A percentile compares a stretch with the other conserved stretches of the same genome.
phyloP scores from a whole-genome alignment of 169 alveolate species.

The Plasmodium ovale region DNA sequence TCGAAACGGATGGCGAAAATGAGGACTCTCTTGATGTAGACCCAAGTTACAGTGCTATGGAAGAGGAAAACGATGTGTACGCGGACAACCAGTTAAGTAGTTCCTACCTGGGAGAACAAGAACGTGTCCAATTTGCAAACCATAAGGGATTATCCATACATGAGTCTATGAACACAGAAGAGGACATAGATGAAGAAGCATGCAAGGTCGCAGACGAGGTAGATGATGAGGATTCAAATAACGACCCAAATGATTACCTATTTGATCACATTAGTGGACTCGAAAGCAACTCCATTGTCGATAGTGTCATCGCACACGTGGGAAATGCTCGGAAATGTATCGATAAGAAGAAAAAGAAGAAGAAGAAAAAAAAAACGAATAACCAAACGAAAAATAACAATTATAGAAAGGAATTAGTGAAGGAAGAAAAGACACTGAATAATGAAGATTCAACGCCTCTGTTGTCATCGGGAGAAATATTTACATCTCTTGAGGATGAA shows the following conservation, averaged over 20 bases:
- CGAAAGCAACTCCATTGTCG: background rate
- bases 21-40: background rate
- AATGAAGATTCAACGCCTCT: background rate
- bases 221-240: too few relatives aligned
- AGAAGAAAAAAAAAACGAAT: conserved; percentile 24
- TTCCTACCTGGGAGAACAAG: too few relatives aligned
- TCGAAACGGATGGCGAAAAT: conserved; percentile 55
- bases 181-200: too few relatives aligned
- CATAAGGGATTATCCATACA: too few relatives aligned
- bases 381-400: background rate
- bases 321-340: conserved; percentile 3
- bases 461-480: background rate
- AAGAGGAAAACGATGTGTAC: too few relatives aligned
- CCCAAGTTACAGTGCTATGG: too few relatives aligned
- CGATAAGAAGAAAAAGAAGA: conserved; percentile 23
- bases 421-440: conserved; percentile 2
- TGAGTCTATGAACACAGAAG: too few relatives aligned
- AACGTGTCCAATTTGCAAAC: too few relatives aligned
- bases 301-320: too few relatives aligned
- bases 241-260: too few relatives aligned
- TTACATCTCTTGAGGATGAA: conserved; percentile 44
- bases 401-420: background rate
- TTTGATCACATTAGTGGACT: background rate
- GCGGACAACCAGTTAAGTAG: too few relatives aligned
- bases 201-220: too few relatives aligned